Percentiles rank a stretch among this genome's conserved stretches.
phyloP scores from a whole-genome alignment of 2,329 filamentous ascomycete genomes.

The Alternaria brassicae region DNA sequence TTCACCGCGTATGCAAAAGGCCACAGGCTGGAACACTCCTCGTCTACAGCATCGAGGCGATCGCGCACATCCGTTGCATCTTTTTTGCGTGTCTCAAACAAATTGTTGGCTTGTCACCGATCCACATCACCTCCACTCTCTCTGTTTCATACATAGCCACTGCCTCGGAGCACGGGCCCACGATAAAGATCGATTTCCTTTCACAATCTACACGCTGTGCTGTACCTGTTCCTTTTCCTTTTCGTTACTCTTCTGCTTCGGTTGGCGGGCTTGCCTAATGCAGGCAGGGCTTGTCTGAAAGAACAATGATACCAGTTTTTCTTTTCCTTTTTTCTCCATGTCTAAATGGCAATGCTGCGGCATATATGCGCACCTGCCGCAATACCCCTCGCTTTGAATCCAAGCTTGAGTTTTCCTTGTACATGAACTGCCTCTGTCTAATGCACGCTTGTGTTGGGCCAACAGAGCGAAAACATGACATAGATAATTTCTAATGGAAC shows the following conservation, averaged over 20 bases:
- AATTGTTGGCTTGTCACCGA: conserved; percentile 13
- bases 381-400: background rate
- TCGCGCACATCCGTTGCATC: conserved; percentile 2
- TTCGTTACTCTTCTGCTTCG: background rate
- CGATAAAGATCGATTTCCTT: background rate
- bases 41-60: conserved; percentile 7
- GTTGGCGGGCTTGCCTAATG: background rate
- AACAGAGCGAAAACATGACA: background rate
- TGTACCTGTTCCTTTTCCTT: background rate
- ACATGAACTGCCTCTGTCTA: background rate
- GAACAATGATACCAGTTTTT: conserved; percentile 3
- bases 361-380: background rate
- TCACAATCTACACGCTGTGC: background rate
- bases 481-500: conserved; percentile 5
- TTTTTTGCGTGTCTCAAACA: conserved; percentile 10
- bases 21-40: conserved; percentile 7
- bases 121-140: background rate
- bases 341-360: background rate
- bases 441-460: background rate
- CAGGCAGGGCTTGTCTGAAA: background rate
- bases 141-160: background rate
- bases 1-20: background rate
- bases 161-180: background rate
- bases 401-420: background rate
- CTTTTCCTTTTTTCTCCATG: background rate